phyloP scores from a whole-genome alignment of 768 basidiomycete species.

The Pholiota microspora region DNA sequence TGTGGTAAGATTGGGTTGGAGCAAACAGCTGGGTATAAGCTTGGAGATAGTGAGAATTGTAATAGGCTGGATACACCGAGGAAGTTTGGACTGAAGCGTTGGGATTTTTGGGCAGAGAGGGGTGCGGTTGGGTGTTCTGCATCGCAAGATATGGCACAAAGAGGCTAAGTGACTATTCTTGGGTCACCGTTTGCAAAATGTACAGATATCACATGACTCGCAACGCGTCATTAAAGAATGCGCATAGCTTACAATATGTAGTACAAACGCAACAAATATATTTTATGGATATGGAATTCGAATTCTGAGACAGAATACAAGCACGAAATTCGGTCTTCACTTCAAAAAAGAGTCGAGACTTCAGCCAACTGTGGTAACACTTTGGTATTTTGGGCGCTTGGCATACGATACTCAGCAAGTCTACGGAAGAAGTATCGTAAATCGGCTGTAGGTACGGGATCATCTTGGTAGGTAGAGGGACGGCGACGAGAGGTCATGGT shows the following conservation, averaged over 20 bases:
- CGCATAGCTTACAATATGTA: neutral
- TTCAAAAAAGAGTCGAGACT: too few species aligned
- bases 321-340: too few species aligned
- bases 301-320: too few species aligned
- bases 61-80: constrained; percentile 22
- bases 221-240: neutral
- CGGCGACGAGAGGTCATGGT: constrained; percentile 12
- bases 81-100: neutral
- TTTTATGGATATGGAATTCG: neutral
- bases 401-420: constrained; percentile 19
- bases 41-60: constrained; percentile 55
- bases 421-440: constrained; percentile 22
- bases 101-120: constrained; percentile 17
- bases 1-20: neutral
- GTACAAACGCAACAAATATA: neutral
- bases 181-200: constrained; percentile 1
- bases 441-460: constrained; percentile 16
- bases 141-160: too few species aligned
- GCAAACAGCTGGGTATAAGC: constrained; percentile 48
- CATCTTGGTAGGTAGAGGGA: constrained; percentile 1
- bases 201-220: constrained; percentile 20
- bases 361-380: neutral
- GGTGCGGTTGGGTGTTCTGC: constrained; percentile 16
- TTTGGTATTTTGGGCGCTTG: constrained; percentile 19
- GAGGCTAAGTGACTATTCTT: neutral